Percentiles rank a stretch among this genome's conserved stretches.
Conservation (phyloP, 495 filamentous ascomycete genomes). For the Saxophila tyrrhenica region DNA sequence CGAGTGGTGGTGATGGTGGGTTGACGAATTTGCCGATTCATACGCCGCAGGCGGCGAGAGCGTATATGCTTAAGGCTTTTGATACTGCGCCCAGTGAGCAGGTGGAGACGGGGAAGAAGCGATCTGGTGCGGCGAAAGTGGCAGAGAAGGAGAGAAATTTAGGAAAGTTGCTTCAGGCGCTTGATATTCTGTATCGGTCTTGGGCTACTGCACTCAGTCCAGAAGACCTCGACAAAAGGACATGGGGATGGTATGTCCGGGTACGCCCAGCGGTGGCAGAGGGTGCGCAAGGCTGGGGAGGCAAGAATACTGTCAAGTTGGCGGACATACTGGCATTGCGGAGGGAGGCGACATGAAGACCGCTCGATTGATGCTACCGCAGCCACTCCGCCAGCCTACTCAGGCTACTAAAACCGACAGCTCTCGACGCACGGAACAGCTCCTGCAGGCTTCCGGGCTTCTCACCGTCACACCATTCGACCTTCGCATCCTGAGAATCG, state of each 20-base stretch:
- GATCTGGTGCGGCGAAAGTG: conserved; percentile 29
- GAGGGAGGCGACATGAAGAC: conserved; percentile 17
- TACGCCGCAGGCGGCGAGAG: conserved; percentile 49
- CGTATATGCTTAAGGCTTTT: conserved; percentile 52
- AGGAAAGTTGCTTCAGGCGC: conserved; percentile 49
- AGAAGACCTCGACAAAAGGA: conserved; percentile 57
- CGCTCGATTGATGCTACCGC: background rate
- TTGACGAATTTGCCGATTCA: conserved; percentile 49
- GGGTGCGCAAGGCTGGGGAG: conserved; percentile 69
- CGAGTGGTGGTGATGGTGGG: conserved; percentile 22
- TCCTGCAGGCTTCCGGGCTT: background rate
- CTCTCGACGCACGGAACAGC: background rate
- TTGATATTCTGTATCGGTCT: conserved; percentile 58
- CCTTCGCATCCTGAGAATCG: conserved; percentile 4
- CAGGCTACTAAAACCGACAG: conserved; percentile 1
- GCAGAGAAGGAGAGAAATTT: conserved; percentile 56
- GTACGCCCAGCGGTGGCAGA: conserved; percentile 62
- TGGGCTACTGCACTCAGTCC: conserved; percentile 49
- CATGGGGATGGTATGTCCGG: conserved; percentile 70
- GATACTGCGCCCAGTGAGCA: conserved; percentile 24
- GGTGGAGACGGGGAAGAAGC: conserved; percentile 28
- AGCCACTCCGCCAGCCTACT: background rate
- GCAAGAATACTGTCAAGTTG: conserved; percentile 58
- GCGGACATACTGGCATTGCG: conserved; percentile 53
- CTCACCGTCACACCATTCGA: conserved; percentile 1